phyloP scores from a whole-genome alignment of 176 grass and related monocot genomes.

The Puccinellia tenuiflora region DNA sequence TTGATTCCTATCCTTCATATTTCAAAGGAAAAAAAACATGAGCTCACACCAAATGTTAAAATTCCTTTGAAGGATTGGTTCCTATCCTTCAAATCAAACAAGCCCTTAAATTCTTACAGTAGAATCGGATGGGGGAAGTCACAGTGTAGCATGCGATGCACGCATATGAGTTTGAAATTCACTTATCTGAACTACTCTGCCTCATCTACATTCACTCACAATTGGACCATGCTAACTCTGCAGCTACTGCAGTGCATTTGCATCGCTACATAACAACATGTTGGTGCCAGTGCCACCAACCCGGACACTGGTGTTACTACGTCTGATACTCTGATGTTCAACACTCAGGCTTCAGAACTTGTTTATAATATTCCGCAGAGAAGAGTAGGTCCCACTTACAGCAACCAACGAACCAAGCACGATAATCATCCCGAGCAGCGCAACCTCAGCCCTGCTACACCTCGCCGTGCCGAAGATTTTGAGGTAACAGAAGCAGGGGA shows the following conservation, averaged over 20 bases:
- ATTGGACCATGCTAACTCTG: background rate
- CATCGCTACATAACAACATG: background rate
- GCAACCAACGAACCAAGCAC: conserved; percentile 49
- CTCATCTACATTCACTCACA: background rate
- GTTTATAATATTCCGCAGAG: conserved; percentile 52
- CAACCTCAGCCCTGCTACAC: conserved; percentile 35
- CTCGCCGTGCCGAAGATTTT: conserved; percentile 45
- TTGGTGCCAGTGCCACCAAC: background rate
- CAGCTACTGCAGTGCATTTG: background rate
- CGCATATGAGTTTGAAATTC: background rate
- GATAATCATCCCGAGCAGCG: conserved; percentile 38
- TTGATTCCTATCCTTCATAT: too few species aligned
- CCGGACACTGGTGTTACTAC: background rate
- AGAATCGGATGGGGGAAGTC: too few species aligned
- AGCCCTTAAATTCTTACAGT: too few species aligned
- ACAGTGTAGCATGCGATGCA: background rate
- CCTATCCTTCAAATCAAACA: too few species aligned
- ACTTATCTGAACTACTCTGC: background rate
- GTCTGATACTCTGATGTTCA: background rate
- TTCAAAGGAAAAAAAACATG: too few species aligned
- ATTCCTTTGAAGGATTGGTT: too few species aligned
- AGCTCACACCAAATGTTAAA: too few species aligned
- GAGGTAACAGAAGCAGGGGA: conserved; percentile 77
- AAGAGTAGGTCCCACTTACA: conserved; percentile 50
- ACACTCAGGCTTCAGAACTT: conserved; percentile 31